Conservation (phyloP, 2,329 filamentous ascomycete genomes). For the Plenodomus biglobosus region DNA sequence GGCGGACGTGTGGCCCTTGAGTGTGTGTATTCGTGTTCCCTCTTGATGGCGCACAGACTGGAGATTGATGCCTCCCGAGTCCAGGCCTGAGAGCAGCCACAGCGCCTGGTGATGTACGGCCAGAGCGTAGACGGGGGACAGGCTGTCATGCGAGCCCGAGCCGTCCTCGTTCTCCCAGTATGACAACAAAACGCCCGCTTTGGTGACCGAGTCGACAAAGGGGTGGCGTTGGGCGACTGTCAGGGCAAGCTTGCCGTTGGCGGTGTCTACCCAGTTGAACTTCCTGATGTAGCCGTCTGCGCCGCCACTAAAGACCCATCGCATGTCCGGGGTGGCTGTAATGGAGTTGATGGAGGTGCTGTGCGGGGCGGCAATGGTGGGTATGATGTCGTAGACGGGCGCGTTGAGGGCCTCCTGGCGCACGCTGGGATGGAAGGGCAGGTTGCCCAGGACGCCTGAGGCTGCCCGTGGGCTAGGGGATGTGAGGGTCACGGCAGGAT, state of each 20-base stretch:
- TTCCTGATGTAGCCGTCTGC: conserved; percentile 95
- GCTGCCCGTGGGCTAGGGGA: conserved; percentile 49
- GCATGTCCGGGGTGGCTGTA: conserved; percentile 87
- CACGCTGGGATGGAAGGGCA: conserved; percentile 62
- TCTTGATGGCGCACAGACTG: conserved; percentile 94
- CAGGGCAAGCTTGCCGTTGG: conserved; percentile 89
- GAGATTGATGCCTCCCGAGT: conserved; percentile 89
- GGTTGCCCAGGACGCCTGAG: conserved; percentile 34
- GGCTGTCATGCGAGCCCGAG: conserved; percentile 53
- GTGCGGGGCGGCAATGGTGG: conserved; percentile 94
- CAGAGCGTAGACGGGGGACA: conserved; percentile 93
- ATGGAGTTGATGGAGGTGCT: conserved; percentile 94
- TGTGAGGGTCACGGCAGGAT: conserved; percentile 53
- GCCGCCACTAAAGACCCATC: conserved; percentile 92
- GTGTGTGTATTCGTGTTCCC: conserved; percentile 79
- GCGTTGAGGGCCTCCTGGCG: conserved; percentile 78
- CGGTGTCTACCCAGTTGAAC: conserved; percentile 92
- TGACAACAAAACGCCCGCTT: conserved; percentile 88
- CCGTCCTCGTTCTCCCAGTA: conserved; percentile 99
- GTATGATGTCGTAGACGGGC: conserved; percentile 86
- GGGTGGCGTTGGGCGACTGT: conserved; percentile 95
- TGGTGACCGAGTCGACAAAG: conserved; percentile 95
- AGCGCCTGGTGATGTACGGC: conserved; percentile 87
- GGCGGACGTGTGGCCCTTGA: conserved; percentile 84
- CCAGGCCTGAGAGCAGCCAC: conserved; percentile 87